Conservation (phyloP, 176 grass and related monocot species). For the Calamus simplicifolius region DNA sequence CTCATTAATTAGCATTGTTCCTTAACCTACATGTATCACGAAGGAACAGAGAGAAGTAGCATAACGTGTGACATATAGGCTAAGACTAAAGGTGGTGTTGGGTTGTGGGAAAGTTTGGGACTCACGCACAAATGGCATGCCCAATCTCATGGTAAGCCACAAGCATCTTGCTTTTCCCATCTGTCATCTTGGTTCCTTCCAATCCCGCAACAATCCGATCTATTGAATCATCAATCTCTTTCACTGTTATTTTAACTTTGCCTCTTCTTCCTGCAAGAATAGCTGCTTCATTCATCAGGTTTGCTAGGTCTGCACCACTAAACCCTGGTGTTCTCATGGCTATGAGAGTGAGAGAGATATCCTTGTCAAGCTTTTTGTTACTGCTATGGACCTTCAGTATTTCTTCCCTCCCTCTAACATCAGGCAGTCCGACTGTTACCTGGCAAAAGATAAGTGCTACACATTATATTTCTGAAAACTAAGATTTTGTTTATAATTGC, state of each 20-base stretch:
- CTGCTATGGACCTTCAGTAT: conserved; percentile 54
- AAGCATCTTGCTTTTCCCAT: conserved; percentile 67
- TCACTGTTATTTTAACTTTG: conserved; percentile 44
- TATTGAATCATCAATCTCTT: conserved; percentile 79
- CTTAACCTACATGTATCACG: too few relatives aligned
- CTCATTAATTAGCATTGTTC: too few relatives aligned
- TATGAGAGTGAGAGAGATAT: conserved; percentile 49
- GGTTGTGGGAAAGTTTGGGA: not conserved
- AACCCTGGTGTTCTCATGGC: conserved; percentile 85
- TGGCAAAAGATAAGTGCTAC: not conserved
- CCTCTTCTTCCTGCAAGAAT: conserved; percentile 72
- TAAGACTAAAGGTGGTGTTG: not conserved
- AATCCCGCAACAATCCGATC: conserved; percentile 69
- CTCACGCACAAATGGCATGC: conserved; percentile 80
- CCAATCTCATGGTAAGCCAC: conserved; percentile 89
- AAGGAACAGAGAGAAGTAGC: too few relatives aligned
- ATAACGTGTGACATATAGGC: not conserved
- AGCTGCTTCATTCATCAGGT: conserved; percentile 90
- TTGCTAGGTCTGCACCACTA: conserved; percentile 76
- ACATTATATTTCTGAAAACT: too few relatives aligned
- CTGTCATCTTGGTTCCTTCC: conserved; percentile 75
- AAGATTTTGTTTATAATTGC: too few relatives aligned
- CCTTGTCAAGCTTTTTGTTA: conserved; percentile 65
- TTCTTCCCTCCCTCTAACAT: conserved; percentile 75
- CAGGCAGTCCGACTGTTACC: conserved; percentile 60